Base-by-base conservation (phyloP, 2,329 filamentous ascomycete genomes). In the Pseudopithomyces maydicus region DNA sequence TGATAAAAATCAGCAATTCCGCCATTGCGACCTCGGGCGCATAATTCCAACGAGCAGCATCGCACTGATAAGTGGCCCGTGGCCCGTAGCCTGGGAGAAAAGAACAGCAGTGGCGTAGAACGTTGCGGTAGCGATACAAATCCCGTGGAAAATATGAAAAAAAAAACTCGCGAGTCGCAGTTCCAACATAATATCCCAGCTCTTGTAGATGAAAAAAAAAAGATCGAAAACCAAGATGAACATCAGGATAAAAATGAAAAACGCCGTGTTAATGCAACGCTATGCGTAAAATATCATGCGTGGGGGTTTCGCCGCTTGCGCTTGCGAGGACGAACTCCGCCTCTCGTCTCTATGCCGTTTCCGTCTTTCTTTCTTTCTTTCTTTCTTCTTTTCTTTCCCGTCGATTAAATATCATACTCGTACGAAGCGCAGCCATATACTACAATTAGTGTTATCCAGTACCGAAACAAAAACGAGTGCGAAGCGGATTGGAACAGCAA, bases 201-300 rank as follows among this genome's bases (percentile, higher is more conserved):
- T 38, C 35, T 42, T 42, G 39, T 33, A 17, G n/a, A n/a, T n/a
- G 15, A 7, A 12, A n/a, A n/a, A 45, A 45, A 45, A 26, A 14
- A n/a, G 20, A 22, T 44, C 20, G 20, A 22, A 44, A 26, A 5
- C 20, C 11, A 43, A 44, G 12, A 8, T 6, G n/a, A n/a, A n/a
- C n/a, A n/a, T n/a, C n/a, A n/a, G n/a, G n/a, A n/a, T n/a, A n/a
- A n/a, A n/a, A n/a, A n/a, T 29, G 1, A 35, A 26, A 26, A 43
- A 46, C 44, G 44, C 44, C 44, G 44, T 45, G 29, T 33, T 26
- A 46, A 46, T 46, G 44, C 44, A 46, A 46, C 44, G 44, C 44
- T 46, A 46, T 46, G 44, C 44, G 44, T 46, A 45, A 46, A 46
- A 46, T 46, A 32, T 38, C 45, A 48, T 38, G 45, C 32, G 23